These are phyloP conservation scores for Podosphaera xanthii DNA, from an alignment of 2,329 filamentous ascomycete genomes.

Conservation along the genomic window DNA sequence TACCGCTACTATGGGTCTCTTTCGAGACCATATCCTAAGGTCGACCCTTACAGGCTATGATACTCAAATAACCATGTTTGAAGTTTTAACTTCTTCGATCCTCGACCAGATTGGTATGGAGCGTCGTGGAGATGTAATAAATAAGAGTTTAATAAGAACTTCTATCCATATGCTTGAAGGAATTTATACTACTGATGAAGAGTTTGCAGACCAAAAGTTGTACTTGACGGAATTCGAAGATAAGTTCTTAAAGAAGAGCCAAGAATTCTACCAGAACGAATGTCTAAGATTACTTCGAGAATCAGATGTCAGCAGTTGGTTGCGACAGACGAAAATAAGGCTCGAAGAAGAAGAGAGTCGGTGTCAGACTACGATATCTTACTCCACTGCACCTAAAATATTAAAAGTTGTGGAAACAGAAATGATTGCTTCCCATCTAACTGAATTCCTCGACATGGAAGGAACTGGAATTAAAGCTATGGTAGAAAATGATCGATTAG, in stretches of 20 bases:
- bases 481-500: constrained; percentile 69
- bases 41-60: constrained; percentile 26
- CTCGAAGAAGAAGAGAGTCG: constrained; percentile 63
- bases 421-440: constrained; percentile 54
- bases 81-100: constrained; percentile 59
- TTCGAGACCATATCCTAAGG: constrained; percentile 64
- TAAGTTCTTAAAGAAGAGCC: constrained; percentile 48
- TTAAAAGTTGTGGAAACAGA: constrained; percentile 56
- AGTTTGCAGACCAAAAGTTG: constrained; percentile 56
- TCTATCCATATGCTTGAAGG: constrained; percentile 78
- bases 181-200: constrained; percentile 60
- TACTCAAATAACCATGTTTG: constrained; percentile 31
- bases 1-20: constrained; percentile 63
- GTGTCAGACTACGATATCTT: constrained; percentile 60
- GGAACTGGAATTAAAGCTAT: constrained; percentile 66
- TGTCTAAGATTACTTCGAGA: constrained; percentile 52
- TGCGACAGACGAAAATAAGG: constrained; percentile 49
- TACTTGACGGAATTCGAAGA: constrained; percentile 71
- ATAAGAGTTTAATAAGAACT: constrained; percentile 58
- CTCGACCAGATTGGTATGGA: constrained; percentile 87
- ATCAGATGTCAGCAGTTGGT: constrained; percentile 61
- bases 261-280: constrained; percentile 52
- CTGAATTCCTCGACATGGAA: constrained; percentile 66
- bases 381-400: constrained; percentile 49
- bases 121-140: constrained; percentile 69